phyloP scores from a whole-genome alignment of 257 asterid species.

The Fraxinus anomala region DNA sequence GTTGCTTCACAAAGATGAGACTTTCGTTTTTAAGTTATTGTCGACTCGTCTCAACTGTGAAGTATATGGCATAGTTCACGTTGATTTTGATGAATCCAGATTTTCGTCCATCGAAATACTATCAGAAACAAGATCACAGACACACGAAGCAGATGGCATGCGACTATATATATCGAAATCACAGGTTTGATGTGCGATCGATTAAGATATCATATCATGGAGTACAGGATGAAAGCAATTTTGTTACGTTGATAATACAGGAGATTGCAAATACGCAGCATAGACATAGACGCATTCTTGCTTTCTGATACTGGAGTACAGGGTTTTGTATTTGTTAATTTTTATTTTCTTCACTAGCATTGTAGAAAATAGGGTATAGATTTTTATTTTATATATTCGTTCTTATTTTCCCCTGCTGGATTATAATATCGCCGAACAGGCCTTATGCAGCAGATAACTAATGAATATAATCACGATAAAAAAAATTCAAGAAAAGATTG shows the following conservation, averaged over 20 bases:
- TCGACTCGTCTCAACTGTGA: slow-evolving; percentile 26
- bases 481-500: background rate
- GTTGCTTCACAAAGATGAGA: slow-evolving; percentile 55
- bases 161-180: background rate
- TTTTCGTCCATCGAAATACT: slow-evolving; percentile 1
- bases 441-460: slow-evolving; percentile 18
- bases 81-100: background rate
- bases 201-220: slow-evolving; percentile 3
- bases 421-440: background rate
- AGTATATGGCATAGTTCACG: slow-evolving; percentile 17
- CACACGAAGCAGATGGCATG: background rate
- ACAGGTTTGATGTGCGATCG: slow-evolving; percentile 16
- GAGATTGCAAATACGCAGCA: slow-evolving; percentile 25
- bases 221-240: slow-evolving; percentile 29
- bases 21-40: background rate
- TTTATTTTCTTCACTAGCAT: slow-evolving; percentile 16
- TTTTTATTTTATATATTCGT: slow-evolving; percentile 19
- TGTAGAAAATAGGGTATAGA: background rate
- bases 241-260: slow-evolving; percentile 19
- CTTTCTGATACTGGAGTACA: slow-evolving; percentile 20
- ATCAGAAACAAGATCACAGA: slow-evolving; percentile 2
- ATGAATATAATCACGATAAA: slow-evolving; percentile 7
- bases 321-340: slow-evolving; percentile 39
- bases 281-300: slow-evolving; percentile 20
- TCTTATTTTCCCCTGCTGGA: background rate